A percentile compares a stretch with the other conserved stretches of the same genome.
Evolutionary conservation across 2,329 filamentous ascomycete species (phyloP).

Genomic region (Claviceps digitariae): DNA sequence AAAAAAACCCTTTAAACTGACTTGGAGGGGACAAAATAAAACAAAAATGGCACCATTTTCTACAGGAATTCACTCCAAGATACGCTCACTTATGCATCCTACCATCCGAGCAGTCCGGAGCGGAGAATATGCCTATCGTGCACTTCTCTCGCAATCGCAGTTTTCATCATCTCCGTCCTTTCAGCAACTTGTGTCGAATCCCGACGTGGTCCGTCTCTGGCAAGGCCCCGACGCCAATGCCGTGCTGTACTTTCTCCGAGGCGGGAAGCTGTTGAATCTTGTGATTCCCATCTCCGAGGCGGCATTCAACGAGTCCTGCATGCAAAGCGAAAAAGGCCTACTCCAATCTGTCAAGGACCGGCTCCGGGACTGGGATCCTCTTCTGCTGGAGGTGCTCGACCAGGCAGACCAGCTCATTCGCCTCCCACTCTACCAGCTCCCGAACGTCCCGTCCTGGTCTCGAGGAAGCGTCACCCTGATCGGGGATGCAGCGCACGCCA

Average conservation of each 20-base stretch:
- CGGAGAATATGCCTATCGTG: slow-evolving; percentile 7
- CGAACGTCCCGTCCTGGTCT: slow-evolving; percentile 4
- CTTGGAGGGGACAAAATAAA: too few relatives aligned
- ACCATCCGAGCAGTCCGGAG: background rate
- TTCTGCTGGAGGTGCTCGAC: slow-evolving; percentile 4
- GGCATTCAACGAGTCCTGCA: slow-evolving; percentile 1
- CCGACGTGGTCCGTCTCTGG: slow-evolving; percentile 2
- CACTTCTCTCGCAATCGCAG: slow-evolving; percentile 2
- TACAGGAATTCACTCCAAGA: slow-evolving; percentile 5
- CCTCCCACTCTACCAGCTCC: slow-evolving; percentile 6
- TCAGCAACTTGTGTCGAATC: background rate
- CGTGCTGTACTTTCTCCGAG: slow-evolving; percentile 6
- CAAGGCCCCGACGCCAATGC: slow-evolving; percentile 4
- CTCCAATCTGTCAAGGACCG: background rate
- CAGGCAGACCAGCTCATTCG: slow-evolving; percentile 1
- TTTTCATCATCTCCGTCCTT: slow-evolving; percentile 1
- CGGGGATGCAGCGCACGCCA: slow-evolving; percentile 11
- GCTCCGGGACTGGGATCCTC: slow-evolving; percentile 5
- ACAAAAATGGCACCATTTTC: background rate
- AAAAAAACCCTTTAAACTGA: background rate
- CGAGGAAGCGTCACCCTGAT: slow-evolving; percentile 7
- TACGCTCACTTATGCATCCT: slow-evolving; percentile 6
- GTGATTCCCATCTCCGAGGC: slow-evolving; percentile 3
- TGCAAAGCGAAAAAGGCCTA: background rate
- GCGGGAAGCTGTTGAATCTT: slow-evolving; percentile 5